These are phyloP conservation scores for Hypholoma fasciculare DNA, from an alignment of 768 basidiomycete species.

Conservation along the genomic window DNA sequence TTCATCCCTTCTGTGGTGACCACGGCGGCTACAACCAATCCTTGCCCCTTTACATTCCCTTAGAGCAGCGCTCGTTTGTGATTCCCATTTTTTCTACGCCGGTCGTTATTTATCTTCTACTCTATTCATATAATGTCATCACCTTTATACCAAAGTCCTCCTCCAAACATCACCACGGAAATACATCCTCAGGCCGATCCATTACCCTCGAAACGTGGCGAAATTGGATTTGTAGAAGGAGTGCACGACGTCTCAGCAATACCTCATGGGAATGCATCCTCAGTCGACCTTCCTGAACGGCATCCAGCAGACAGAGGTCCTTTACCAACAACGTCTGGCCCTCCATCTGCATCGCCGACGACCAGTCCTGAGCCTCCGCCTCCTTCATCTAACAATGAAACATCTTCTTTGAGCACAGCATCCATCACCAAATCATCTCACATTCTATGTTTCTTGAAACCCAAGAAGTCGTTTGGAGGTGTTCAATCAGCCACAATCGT, in stretches of 20 bases:
- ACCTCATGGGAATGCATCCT: slow-evolving; percentile 39
- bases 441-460: slow-evolving; percentile 39
- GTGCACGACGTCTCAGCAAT: slow-evolving; percentile 24
- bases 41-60: slow-evolving; percentile 7
- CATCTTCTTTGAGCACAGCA: slow-evolving; percentile 11
- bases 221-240: slow-evolving; percentile 60
- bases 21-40: slow-evolving; percentile 1
- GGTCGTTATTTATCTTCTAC: slow-evolving; percentile 13
- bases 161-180: slow-evolving; percentile 18
- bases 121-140: slow-evolving; percentile 11
- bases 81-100: slow-evolving; percentile 14
- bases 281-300: slow-evolving; percentile 34
- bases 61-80: slow-evolving; percentile 13
- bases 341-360: slow-evolving; percentile 10
- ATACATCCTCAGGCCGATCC: slow-evolving; percentile 56
- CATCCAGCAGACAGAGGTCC: slow-evolving; percentile 38
- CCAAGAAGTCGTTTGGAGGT: slow-evolving; percentile 42
- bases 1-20: background rate
- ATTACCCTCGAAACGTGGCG: slow-evolving; percentile 62
- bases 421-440: slow-evolving; percentile 24
- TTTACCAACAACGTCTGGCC: background rate
- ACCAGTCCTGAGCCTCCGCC: background rate
- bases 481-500: slow-evolving; percentile 46
- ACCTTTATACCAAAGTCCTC: slow-evolving; percentile 4
- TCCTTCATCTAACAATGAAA: background rate